phyloP scores from a whole-genome alignment of 2,329 filamentous ascomycete species.

The Pestalotiopsis sp. region DNA sequence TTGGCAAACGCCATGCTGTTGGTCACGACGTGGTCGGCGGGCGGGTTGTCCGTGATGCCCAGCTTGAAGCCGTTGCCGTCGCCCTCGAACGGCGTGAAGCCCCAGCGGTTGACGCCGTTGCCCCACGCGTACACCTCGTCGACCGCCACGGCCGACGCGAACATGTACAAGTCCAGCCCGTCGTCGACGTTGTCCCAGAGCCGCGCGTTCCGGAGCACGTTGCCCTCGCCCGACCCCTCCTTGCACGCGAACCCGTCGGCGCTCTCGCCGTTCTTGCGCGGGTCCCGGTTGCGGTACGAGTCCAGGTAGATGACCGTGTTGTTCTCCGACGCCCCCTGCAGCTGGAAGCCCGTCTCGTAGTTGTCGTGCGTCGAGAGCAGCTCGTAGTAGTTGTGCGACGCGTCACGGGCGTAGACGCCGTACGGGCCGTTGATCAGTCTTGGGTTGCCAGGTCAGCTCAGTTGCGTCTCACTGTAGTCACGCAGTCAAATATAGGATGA shows the following conservation, averaged over 20 bases:
- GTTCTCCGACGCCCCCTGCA: constrained; percentile 34
- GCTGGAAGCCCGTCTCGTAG: constrained; percentile 37
- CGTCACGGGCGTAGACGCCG: constrained; percentile 37
- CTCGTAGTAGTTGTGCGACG: constrained; percentile 40
- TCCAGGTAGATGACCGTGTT: constrained; percentile 46
- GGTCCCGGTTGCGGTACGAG: constrained; percentile 47
- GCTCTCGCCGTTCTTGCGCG: constrained; percentile 54
- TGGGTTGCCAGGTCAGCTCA: not conserved
- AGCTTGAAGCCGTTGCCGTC: constrained; percentile 52
- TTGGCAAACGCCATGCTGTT: constrained; percentile 47
- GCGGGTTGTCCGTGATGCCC: constrained; percentile 39
- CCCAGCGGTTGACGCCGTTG: constrained; percentile 48
- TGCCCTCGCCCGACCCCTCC: constrained; percentile 47
- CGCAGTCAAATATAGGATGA: too few species aligned
- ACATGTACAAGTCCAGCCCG: constrained; percentile 46
- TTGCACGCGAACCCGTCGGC: constrained; percentile 53
- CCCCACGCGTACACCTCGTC: constrained; percentile 47
- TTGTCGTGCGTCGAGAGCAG: constrained; percentile 39
- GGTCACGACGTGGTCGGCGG: constrained; percentile 43
- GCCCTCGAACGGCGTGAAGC: constrained; percentile 43
- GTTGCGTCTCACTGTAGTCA: not conserved
- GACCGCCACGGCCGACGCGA: constrained; percentile 42
- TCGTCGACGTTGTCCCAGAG: constrained; percentile 56
- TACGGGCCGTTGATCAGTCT: constrained; percentile 39
- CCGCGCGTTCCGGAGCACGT: constrained; percentile 45